Base-by-base conservation (phyloP, 2,329 filamentous ascomycete species). In the Paracorniculantispora psalliotae region DNA sequence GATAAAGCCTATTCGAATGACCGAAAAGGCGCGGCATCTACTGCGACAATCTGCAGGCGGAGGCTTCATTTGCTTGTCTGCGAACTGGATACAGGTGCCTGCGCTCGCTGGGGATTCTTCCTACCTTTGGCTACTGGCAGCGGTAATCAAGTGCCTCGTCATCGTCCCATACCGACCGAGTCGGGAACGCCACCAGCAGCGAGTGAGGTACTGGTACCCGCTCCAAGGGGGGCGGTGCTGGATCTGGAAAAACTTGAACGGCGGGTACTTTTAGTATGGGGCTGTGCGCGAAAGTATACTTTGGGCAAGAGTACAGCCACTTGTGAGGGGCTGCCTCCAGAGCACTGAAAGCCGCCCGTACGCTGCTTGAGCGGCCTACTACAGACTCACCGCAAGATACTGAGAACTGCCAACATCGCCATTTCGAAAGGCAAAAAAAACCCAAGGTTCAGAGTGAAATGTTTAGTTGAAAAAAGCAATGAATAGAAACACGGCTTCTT, bases 71-170 rank as follows among this genome's bases (percentile, higher is more conserved):
- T n/a, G n/a, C n/a, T n/a, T n/a, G n/a, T n/a, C n/a, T n/a, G n/a
- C n/a, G n/a, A n/a, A n/a, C n/a, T n/a, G 30, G 30, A 33, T 7
- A 33, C 30, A 7, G 30, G 41, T 10, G 37, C 41, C 5, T 44
- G n/a, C n/a, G 19, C n/a, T 4, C n/a, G 41, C n/a, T 15, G 9
- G 6, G 30, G 7, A 33, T 6, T 12, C 30, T 33, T 12, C 12
- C 12, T 33, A 7, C 17, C 17, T 37, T 37, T 23, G 21, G 13
- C 43, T 26, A 23, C 21, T 25, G 15, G 26, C 12, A 23, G 46
- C 25, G 28, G 26, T n/a, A 49, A 57, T 58, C 44, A 58, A 62
- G 68, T 73, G 73, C 72, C 72, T 75, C 73, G 73, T 75, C 73
- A 75, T 75, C 73, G 67, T 67, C 68, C 65, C 62, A 63, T 61